These are phyloP conservation scores for Boeremia lycopersici DNA, from an alignment of 2,329 filamentous ascomycete genomes.

Conservation along the genomic window DNA sequence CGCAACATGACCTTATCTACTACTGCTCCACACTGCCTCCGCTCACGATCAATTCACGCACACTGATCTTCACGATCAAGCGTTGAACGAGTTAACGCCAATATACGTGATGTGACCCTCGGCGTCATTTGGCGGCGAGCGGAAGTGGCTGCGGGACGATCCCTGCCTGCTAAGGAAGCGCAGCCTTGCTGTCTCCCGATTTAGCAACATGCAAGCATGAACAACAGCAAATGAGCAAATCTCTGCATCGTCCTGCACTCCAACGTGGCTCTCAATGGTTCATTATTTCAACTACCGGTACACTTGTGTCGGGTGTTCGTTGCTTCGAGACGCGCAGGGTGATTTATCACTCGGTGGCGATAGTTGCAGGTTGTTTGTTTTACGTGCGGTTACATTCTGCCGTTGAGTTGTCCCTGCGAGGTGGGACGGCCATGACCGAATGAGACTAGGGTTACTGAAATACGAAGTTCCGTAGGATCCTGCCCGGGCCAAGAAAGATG, in stretches of 20 bases:
- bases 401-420: not conserved
- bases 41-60: not conserved
- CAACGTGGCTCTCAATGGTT: too few species aligned
- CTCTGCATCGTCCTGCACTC: not conserved
- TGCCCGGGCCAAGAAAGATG: slow-evolving; percentile 6
- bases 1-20: not conserved
- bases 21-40: slow-evolving; percentile 4
- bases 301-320: too few species aligned
- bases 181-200: slow-evolving; percentile 20
- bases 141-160: slow-evolving; percentile 24
- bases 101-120: slow-evolving; percentile 7
- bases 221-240: not conserved
- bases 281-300: too few species aligned
- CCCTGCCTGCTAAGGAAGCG: slow-evolving; percentile 2
- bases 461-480: slow-evolving; percentile 1
- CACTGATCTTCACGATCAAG: slow-evolving; percentile 2
- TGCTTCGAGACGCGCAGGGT: too few species aligned
- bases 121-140: slow-evolving; percentile 4
- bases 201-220: slow-evolving; percentile 11
- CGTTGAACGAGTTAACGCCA: not conserved
- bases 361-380: not conserved
- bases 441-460: not conserved
- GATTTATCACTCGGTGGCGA: not conserved
- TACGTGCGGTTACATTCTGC: not conserved
- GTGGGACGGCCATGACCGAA: not conserved